Evolutionary conservation across 2,329 filamentous ascomycete genomes (phyloP), one percentile per base, ranked within the genome.

Genomic region (Mycosphaerella sp.): DNA sequence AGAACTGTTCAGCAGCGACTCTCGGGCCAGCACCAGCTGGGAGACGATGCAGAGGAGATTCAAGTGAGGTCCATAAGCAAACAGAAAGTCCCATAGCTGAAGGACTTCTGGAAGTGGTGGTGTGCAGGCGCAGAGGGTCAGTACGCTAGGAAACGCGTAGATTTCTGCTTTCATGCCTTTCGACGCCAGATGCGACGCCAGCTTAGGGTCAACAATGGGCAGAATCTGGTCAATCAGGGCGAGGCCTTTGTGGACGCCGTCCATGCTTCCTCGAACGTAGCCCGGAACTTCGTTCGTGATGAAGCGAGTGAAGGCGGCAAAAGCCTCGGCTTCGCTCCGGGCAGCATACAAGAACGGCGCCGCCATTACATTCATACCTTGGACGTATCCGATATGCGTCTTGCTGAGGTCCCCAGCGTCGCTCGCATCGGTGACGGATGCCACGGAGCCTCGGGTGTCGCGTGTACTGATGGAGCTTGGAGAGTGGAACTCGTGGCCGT

Each of bases 341-440:
- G 93, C 90, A 4, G 89, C 89, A 68, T 98, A 98, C 41, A 98
- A 77, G 66, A 98, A 96, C 0, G 93, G 93, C 0, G 93, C 93
- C 8, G 90, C 91, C 13, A 98, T 80, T 36, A 98, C 93, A 67
- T 98, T 98, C 91, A 98, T 97, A 59, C 93, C 93, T 70, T 98
- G 93, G 2, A 98, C 91, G 63, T 98, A 98, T 36, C 87, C 90
- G 28, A 89, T 88, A 9, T 87, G 80, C 61, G 88, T 85, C 28
- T 74, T 57, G 25, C 50, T 42, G 12, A 57, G 52, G 35, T 62
- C 75, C 51, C 78, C 79, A 6, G 75, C 74, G 56, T 85, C 81
- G 59, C 84, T 78, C 55, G 82, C 77, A 64, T 85, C 81, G 0
- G 79, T 84, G 1, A 80, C 84, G 12, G 44, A 49, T 17, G 65